Evolutionary conservation across 345 rosid genomes (phyloP).

Genomic region (Erysimum cheiranthoides): DNA sequence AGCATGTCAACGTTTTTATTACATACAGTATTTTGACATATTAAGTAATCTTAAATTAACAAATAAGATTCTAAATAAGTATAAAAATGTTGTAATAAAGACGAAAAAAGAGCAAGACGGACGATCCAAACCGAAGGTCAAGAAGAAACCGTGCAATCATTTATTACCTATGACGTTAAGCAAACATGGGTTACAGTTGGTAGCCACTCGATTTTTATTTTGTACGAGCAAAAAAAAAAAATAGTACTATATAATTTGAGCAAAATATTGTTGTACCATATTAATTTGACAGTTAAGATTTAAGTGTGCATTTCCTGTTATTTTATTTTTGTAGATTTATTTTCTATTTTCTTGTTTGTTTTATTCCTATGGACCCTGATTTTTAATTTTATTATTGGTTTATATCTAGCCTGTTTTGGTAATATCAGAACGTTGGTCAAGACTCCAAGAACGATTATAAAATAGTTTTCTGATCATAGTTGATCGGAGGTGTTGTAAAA

Average conservation of each 20-base stretch:
- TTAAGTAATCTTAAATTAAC: too few relatives aligned
- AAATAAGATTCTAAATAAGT: neutral
- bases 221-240: slow-evolving; percentile 15
- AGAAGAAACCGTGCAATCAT: slow-evolving; percentile 61
- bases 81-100: neutral
- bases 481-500: slow-evolving; percentile 27
- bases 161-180: slow-evolving; percentile 60
- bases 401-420: slow-evolving; percentile 32
- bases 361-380: neutral
- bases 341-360: neutral
- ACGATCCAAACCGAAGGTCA: slow-evolving; percentile 65
- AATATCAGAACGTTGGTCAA: slow-evolving; percentile 31
- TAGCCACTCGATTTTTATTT: slow-evolving; percentile 27
- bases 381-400: slow-evolving; percentile 3
- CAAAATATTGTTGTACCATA: neutral
- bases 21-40: neutral
- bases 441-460: slow-evolving; percentile 29
- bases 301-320: slow-evolving; percentile 20
- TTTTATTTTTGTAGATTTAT: neutral
- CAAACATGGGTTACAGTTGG: slow-evolving; percentile 67
- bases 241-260: too few relatives aligned
- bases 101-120: slow-evolving; percentile 34
- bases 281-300: slow-evolving; percentile 25
- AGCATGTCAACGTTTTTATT: neutral
- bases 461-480: slow-evolving; percentile 9